These are phyloP conservation scores for Talaromyces sp. DNA, from an alignment of 2,329 filamentous ascomycete genomes.

Conservation along the genomic window DNA sequence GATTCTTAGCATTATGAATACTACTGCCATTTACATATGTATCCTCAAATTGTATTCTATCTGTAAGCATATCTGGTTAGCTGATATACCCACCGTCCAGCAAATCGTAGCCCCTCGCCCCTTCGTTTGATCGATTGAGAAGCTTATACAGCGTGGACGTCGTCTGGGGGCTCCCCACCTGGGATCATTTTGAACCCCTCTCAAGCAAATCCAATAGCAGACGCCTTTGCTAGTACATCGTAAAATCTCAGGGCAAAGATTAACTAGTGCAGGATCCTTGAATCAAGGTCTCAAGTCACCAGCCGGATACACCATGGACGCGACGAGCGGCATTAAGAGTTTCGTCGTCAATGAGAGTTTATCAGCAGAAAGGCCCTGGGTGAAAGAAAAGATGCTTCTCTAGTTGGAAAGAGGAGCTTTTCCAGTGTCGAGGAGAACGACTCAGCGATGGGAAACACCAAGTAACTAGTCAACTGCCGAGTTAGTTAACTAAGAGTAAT, in stretches of 20 bases:
- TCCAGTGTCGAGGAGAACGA: no score
- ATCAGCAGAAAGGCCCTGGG: no score
- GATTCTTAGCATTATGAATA: neutral
- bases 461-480: no score
- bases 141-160: neutral
- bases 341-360: neutral
- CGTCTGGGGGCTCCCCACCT: neutral
- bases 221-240: neutral
- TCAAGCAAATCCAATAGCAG: neutral
- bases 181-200: neutral
- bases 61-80: no score
- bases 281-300: neutral
- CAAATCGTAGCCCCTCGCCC: neutral
- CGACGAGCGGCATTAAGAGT: neutral
- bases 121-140: neutral
- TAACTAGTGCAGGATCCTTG: neutral
- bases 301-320: neutral
- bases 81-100: no score
- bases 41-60: no score
- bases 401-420: no score
- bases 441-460: neutral
- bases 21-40: neutral
- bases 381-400: no score
- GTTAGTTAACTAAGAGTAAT: conserved; percentile 8
- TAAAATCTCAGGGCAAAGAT: neutral